phyloP scores from a whole-genome alignment of 129 eudicot genomes.

The Saposhnikovia divaricata region DNA sequence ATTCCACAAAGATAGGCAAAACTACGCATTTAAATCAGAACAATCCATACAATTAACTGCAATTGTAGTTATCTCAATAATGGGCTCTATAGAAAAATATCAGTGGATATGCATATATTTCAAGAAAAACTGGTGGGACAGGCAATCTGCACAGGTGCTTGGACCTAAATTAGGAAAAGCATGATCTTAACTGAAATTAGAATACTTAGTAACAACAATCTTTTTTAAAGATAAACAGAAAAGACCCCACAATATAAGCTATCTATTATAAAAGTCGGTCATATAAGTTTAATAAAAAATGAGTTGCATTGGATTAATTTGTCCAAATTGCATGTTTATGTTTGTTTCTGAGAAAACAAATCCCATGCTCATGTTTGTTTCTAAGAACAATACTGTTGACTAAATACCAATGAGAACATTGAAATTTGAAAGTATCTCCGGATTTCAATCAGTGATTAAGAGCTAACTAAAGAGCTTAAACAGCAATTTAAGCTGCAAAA shows the following conservation, averaged over 20 bases:
- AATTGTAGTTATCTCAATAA: not conserved
- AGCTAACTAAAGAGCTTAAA: not conserved
- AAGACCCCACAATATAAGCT: not conserved
- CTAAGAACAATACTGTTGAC: too few relatives aligned
- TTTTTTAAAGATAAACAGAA: too few relatives aligned
- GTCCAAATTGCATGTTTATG: not conserved
- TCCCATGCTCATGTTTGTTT: not conserved
- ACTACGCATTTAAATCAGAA: not conserved
- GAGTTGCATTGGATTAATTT: not conserved
- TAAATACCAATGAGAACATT: too few relatives aligned
- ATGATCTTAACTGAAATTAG: too few relatives aligned
- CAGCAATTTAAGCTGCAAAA: not conserved
- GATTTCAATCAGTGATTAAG: not conserved
- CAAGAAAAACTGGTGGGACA: not conserved
- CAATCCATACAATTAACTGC: not conserved
- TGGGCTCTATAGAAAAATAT: not conserved
- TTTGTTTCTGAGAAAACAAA: not conserved
- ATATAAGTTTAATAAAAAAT: too few relatives aligned
- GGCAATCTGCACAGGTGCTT: not conserved
- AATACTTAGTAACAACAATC: not conserved
- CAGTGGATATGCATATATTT: not conserved
- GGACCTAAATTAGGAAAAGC: not conserved
- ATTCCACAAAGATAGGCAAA: not conserved
- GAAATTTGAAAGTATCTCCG: too few relatives aligned
- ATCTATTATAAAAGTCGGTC: not conserved